phyloP scores from a whole-genome alignment of 331 rosid genomes.

The Prunus yedoensis region DNA sequence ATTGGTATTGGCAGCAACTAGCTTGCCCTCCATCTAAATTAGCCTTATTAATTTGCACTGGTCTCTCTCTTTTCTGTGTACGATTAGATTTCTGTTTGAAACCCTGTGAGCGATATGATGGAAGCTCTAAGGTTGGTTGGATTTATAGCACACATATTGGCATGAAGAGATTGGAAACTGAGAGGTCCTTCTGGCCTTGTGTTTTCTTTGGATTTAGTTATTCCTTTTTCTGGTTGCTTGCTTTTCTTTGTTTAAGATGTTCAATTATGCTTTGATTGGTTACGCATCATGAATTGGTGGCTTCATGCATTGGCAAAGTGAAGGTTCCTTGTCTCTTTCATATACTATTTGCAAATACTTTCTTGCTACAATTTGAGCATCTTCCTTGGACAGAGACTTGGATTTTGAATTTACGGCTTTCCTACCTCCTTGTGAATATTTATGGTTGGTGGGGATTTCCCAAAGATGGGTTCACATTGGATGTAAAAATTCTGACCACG shows the following conservation, averaged over 20 bases:
- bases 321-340: conserved; percentile 35
- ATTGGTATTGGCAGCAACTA: not conserved
- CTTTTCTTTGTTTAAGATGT: conserved; percentile 14
- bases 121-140: conserved; percentile 3
- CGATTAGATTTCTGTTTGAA: not conserved
- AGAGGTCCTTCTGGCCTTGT: not conserved
- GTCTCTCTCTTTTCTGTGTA: not conserved
- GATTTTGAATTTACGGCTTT: not conserved
- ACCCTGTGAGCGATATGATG: not conserved
- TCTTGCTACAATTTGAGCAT: not conserved
- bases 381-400: not conserved
- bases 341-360: not conserved
- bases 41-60: not conserved
- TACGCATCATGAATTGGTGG: not conserved
- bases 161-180: too few species aligned
- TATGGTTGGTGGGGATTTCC: not conserved
- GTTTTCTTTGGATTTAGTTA: conserved; percentile 35
- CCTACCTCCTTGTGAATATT: not conserved
- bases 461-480: not conserved
- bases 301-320: conserved; percentile 31
- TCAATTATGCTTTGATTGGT: conserved; percentile 22
- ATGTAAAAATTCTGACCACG: not conserved
- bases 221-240: conserved; percentile 18
- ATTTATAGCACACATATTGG: conserved; percentile 12
- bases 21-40: conserved; percentile 12